A percentile compares a stretch with the other conserved stretches of the same genome.
Conservation (phyloP, 768 basidiomycete species). For the Scleroderma bovista region DNA sequence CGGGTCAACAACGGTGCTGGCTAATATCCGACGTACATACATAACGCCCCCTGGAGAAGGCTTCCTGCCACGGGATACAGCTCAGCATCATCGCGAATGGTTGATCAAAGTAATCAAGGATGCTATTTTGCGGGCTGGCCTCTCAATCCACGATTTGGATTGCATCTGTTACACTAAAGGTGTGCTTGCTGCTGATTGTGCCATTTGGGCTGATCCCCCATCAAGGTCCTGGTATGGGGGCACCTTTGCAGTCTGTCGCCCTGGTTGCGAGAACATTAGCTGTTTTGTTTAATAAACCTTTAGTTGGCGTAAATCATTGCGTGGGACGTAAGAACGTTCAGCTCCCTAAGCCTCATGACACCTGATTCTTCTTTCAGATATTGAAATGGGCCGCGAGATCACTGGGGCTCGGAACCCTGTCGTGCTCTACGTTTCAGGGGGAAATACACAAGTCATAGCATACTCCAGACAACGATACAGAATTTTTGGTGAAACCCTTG, state of each 20-base stretch:
- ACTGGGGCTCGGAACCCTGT: constrained; percentile 94
- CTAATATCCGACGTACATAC: constrained; percentile 97
- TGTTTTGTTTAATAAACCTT: constrained; percentile 81
- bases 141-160: constrained; percentile 75
- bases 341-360: neutral
- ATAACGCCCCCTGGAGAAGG: constrained; percentile 98
- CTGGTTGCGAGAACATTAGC: constrained; percentile 89
- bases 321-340: constrained; percentile 74
- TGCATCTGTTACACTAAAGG: constrained; percentile 99
- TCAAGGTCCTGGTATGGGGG: constrained; percentile 98
- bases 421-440: constrained; percentile 96
- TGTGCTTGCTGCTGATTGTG: constrained; percentile 19
- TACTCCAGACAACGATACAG: constrained; percentile 97
- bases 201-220: neutral
- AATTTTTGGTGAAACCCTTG: constrained; percentile 97
- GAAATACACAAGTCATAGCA: constrained; percentile 98
- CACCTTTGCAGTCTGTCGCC: constrained; percentile 91
- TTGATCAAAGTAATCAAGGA: constrained; percentile 73
- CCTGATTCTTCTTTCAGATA: constrained; percentile 51
- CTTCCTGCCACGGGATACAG: constrained; percentile 93
- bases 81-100: constrained; percentile 95
- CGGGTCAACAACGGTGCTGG: constrained; percentile 70
- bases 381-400: constrained; percentile 96
- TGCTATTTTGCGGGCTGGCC: constrained; percentile 59
- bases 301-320: constrained; percentile 98